A percentile compares a stretch with the other conserved stretches of the same genome.
Evolutionary conservation across 164 flowering plant genomes (phyloP).

Genomic region (Akebia trifoliata): DNA sequence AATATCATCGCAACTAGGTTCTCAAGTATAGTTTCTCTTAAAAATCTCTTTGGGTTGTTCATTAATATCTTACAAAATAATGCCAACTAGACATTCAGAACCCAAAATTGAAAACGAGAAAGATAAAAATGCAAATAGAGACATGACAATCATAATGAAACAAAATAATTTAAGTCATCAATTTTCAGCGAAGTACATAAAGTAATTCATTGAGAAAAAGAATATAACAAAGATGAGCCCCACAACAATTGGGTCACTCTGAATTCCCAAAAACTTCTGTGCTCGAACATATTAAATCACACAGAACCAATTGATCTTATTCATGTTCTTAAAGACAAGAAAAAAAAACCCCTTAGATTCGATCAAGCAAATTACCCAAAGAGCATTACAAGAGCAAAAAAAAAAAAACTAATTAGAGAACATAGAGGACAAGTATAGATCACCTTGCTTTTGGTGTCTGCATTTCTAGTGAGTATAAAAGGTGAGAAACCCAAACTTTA

Average conservation of each 20-base stretch:
- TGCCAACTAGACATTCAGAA: neutral
- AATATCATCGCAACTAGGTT: neutral
- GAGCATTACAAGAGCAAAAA: neutral
- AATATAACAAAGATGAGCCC: no score
- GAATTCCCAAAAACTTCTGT: no score
- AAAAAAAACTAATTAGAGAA: neutral
- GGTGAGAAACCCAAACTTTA: neutral
- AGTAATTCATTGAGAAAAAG: no score
- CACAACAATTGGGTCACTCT: no score
- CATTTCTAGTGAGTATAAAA: conserved; percentile 29
- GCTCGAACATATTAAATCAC: neutral
- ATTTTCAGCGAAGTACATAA: no score
- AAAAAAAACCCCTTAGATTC: neutral
- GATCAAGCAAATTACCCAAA: neutral
- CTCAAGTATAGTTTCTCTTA: neutral
- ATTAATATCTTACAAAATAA: neutral
- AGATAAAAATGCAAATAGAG: neutral
- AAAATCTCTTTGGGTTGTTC: neutral
- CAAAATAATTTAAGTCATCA: no score
- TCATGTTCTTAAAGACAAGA: neutral
- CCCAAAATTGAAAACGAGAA: neutral
- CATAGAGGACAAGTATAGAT: neutral
- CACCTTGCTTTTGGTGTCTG: conserved; percentile 72
- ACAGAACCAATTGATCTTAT: neutral
- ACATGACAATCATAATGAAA: no score